Percentiles rank a stretch among this genome's conserved stretches.
These are phyloP conservation scores for Microdochium paspali DNA, from an alignment of 2,329 filamentous ascomycete genomes.

Conservation along the genomic window DNA sequence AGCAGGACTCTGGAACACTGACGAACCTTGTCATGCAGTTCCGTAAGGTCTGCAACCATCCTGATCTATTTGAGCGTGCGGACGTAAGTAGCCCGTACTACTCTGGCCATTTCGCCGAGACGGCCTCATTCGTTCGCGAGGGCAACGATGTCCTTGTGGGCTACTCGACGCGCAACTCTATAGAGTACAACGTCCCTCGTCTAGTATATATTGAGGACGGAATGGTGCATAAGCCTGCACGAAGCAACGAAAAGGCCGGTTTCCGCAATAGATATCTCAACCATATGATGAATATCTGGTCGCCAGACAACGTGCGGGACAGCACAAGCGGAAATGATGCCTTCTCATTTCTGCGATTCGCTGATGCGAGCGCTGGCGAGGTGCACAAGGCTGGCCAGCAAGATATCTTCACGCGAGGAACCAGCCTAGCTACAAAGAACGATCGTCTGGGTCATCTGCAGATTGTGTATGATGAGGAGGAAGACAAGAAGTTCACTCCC, in stretches of 20 bases:
- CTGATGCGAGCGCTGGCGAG: conserved; percentile 66
- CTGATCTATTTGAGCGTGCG: conserved; percentile 90
- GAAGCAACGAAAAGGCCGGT: conserved; percentile 65
- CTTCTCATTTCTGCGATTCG: conserved; percentile 88
- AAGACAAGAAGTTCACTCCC: conserved; percentile 55
- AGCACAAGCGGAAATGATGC: conserved; percentile 51
- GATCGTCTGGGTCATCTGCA: conserved; percentile 58
- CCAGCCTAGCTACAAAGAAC: conserved; percentile 43
- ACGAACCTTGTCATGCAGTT: conserved; percentile 99
- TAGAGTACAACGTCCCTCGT: conserved; percentile 75
- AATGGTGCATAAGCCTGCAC: conserved; percentile 63
- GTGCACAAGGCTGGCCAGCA: conserved; percentile 59
- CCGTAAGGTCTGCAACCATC: conserved; percentile 97
- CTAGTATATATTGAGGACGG: conserved; percentile 77
- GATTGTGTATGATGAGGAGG: conserved; percentile 60
- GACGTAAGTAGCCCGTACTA: conserved; percentile 83
- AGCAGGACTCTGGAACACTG: conserved; percentile 86
- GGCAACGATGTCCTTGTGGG: conserved; percentile 68
- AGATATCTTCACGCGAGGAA: conserved; percentile 65
- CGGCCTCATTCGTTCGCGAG: conserved; percentile 88
- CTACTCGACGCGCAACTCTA: conserved; percentile 80
- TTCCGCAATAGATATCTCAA: conserved; percentile 70
- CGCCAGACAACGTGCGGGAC: conserved; percentile 63
- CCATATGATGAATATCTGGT: conserved; percentile 86
- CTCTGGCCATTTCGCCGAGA: conserved; percentile 83